These are phyloP conservation scores for Alternaria burnsii DNA, from an alignment of 2,329 filamentous ascomycete species.

Conservation along the genomic window DNA sequence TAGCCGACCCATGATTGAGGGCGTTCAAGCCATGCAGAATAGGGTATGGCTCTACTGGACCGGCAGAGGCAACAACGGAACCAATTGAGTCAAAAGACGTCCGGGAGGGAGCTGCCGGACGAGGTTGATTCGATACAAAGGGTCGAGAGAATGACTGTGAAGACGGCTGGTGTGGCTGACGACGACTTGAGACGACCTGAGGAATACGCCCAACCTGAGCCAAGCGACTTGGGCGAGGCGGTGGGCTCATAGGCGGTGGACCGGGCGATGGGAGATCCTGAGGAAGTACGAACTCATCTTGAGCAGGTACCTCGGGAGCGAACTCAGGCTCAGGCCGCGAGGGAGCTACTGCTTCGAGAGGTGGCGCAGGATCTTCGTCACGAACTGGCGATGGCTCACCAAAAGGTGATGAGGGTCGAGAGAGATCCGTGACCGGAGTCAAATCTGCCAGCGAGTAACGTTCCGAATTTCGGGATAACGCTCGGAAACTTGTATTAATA, in stretches of 20 bases:
- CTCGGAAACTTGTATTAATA: conserved; percentile 33
- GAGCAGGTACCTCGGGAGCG: neutral
- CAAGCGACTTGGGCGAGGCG: conserved; percentile 68
- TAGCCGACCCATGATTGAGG: conserved; percentile 50
- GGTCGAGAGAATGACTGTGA: conserved; percentile 87
- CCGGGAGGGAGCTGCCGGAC: conserved; percentile 42
- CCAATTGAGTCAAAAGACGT: conserved; percentile 45
- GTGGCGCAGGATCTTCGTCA: conserved; percentile 7
- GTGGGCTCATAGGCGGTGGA: conserved; percentile 36
- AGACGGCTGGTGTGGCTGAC: conserved; percentile 70
- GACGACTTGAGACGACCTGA: conserved; percentile 73
- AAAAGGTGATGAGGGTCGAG: conserved; percentile 41
- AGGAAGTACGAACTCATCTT: conserved; percentile 12
- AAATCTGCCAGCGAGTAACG: conserved; percentile 36
- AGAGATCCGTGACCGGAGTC: conserved; percentile 48
- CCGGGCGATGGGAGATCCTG: conserved; percentile 35
- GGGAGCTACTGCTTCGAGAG: neutral
- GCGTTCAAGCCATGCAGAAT: conserved; percentile 46
- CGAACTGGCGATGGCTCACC: conserved; percentile 27
- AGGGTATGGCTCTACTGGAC: conserved; percentile 46
- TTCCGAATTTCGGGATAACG: conserved; percentile 11
- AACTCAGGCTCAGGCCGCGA: neutral
- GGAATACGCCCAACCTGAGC: conserved; percentile 88
- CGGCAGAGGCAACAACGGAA: conserved; percentile 37
- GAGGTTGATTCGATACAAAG: conserved; percentile 64